phyloP scores from a whole-genome alignment of 768 basidiomycete species.

The Kwoniella botswanensis region DNA sequence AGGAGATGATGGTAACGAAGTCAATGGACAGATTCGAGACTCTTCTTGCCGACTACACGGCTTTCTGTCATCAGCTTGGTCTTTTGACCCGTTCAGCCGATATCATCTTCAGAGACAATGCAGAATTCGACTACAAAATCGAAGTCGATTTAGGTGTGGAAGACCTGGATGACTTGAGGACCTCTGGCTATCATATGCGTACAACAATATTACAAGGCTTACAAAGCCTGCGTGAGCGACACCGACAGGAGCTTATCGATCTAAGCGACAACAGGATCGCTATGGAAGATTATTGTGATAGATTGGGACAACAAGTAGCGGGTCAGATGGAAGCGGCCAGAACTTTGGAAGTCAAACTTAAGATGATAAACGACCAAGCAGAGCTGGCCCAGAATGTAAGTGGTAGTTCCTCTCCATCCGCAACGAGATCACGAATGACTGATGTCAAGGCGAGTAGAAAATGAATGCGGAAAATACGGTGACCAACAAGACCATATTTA shows the following conservation, averaged over 20 bases:
- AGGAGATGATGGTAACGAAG: slow-evolving; percentile 82
- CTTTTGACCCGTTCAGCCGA: slow-evolving; percentile 64
- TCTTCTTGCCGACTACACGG: slow-evolving; percentile 77
- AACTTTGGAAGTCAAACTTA: slow-evolving; percentile 71
- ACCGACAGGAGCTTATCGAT: slow-evolving; percentile 70
- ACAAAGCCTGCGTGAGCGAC: slow-evolving; percentile 71
- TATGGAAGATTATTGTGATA: slow-evolving; percentile 82
- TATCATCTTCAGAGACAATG: slow-evolving; percentile 29
- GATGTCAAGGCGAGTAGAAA: slow-evolving; percentile 27
- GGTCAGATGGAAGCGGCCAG: slow-evolving; percentile 77
- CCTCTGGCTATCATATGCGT: slow-evolving; percentile 72
- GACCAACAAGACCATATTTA: slow-evolving; percentile 44
- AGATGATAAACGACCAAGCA: slow-evolving; percentile 45
- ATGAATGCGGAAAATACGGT: slow-evolving; percentile 44
- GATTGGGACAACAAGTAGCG: slow-evolving; percentile 75
- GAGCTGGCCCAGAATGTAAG: slow-evolving; percentile 53
- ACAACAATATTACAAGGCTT: slow-evolving; percentile 78
- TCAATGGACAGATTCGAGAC: slow-evolving; percentile 81
- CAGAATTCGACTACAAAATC: slow-evolving; percentile 72
- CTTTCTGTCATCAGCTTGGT: slow-evolving; percentile 73
- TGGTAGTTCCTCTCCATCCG: background rate
- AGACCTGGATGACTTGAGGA: slow-evolving; percentile 68
- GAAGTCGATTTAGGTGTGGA: slow-evolving; percentile 79
- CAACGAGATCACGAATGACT: background rate
- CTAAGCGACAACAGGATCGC: slow-evolving; percentile 79